These are phyloP conservation scores for Chondrostereum purpureum DNA, from an alignment of 1,284 basidiomycete genomes.

Conservation along the genomic window DNA sequence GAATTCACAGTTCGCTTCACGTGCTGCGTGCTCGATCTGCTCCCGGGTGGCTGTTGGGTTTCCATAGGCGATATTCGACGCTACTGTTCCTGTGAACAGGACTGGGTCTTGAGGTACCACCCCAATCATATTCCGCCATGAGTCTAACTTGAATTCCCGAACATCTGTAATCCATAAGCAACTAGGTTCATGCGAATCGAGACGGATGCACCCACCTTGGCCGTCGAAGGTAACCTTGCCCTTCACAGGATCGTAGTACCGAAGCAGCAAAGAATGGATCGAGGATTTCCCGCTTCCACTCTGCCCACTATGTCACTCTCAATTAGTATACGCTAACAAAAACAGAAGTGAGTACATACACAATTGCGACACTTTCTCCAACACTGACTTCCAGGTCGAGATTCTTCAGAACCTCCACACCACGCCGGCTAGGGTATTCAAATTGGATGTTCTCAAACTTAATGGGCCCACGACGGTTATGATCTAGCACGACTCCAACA, in stretches of 20 bases:
- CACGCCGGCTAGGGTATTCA: constrained; percentile 80
- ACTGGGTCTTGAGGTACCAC: constrained; percentile 83
- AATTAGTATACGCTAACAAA: background rate
- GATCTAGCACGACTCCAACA: constrained; percentile 50
- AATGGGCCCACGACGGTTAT: constrained; percentile 57
- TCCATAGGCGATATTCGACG: constrained; percentile 92
- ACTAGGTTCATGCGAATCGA: constrained; percentile 5
- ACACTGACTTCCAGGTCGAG: constrained; percentile 73
- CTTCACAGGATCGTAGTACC: constrained; percentile 87
- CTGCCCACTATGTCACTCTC: constrained; percentile 51
- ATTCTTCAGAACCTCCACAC: constrained; percentile 72
- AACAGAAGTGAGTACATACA: constrained; percentile 47
- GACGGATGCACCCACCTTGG: constrained; percentile 47
- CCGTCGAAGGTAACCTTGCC: constrained; percentile 85
- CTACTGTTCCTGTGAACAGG: constrained; percentile 83
- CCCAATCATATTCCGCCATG: constrained; percentile 84
- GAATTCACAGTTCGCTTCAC: constrained; percentile 93
- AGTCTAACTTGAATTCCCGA: constrained; percentile 72
- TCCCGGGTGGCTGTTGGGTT: constrained; percentile 65
- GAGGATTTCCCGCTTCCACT: constrained; percentile 92
- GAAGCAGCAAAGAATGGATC: constrained; percentile 79
- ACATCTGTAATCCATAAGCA: constrained; percentile 50
- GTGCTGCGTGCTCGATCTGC: constrained; percentile 84
- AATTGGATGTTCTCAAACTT: constrained; percentile 79
- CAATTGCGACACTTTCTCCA: constrained; percentile 87